Percentiles rank a stretch among this genome's conserved stretches.
phyloP scores from a whole-genome alignment of 164 flowering plant genomes.

The Brasenia schreberi region DNA sequence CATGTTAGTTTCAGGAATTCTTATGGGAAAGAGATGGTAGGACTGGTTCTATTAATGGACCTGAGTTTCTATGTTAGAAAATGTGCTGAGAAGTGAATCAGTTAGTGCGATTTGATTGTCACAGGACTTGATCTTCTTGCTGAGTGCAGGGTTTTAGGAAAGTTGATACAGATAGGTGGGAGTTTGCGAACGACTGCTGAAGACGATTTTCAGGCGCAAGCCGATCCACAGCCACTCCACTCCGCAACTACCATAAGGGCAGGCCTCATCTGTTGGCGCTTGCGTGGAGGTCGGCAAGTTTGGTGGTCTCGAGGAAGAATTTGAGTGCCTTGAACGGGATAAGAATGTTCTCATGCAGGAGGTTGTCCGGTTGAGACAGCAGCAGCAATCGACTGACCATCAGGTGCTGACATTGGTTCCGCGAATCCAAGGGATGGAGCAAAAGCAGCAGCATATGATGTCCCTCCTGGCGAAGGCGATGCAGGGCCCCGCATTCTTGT shows the following conservation, averaged over 20 bases:
- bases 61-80: not conserved
- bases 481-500: constrained; percentile 56
- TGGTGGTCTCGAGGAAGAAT: constrained; percentile 47
- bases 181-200: constrained; percentile 36
- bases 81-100: not conserved
- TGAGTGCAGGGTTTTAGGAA: constrained; percentile 55
- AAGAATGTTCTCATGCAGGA: constrained; percentile 73
- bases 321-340: constrained; percentile 53
- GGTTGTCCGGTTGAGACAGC: constrained; percentile 57
- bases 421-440: constrained; percentile 57
- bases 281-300: constrained; percentile 65
- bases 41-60: not conserved
- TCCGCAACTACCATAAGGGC: constrained; percentile 20
- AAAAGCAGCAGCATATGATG: constrained; percentile 75
- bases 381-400: constrained; percentile 55
- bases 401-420: constrained; percentile 48
- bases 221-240: constrained; percentile 19
- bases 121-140: not conserved
- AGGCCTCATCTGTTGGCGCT: constrained; percentile 23
- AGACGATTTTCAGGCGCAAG: constrained; percentile 27
- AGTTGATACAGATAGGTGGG: constrained; percentile 47
- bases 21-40: no score
- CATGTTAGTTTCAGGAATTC: no score
- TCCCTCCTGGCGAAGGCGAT: constrained; percentile 70
- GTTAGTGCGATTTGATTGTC: not conserved